Evolutionary conservation across 129 eudicot genomes (phyloP), one percentile per base, ranked within the genome.

Genomic region (Chrysanthemum seticuspe): DNA sequence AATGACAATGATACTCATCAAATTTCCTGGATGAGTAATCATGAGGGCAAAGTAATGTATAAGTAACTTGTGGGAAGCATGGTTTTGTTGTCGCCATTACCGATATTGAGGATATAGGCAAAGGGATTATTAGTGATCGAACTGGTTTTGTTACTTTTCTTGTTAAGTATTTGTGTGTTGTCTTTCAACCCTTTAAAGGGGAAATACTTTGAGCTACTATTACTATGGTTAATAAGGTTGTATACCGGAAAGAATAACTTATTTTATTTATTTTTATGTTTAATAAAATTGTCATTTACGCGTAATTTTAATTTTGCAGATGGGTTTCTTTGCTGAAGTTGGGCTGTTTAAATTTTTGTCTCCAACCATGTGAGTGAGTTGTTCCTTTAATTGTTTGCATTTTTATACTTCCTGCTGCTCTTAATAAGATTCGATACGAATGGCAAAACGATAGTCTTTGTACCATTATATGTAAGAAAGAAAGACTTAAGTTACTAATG

Each of bases 161-260:
- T 0, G 92, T 90, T 51, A 90, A 86, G 86, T 93, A 93, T 73
- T 91, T 86, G 34, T 93, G 97, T 53, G 98, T 93, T 75, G 97
- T 93, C 15, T 93, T 90, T 75, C 76, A 96, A 4, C 98, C 98
- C 16, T 93, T 93, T 62, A 93, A 93, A 76, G 98, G 97, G 16
- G 98, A 93, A 85, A 86, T 93, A 45, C 58, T 93, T 10, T 97
- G 90, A 90, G 98, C 98, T 54, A 96, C 86, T 78, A 96, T 93
- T 11, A 86, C 98, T 62, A 87, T 93, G 98, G 98, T 93, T 75
- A 93, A 93, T 75, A 93, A 90, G 98, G 98, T 92, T 27, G 31
- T 8, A 10, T 23, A 8, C 49, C 36, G 52, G 13, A 27, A 27
- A 0, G 31, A 27, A 27, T 3, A 1, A 1, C 31, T 27, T 27